Percentiles rank a stretch among this genome's conserved stretches.
These are phyloP conservation scores for Hypoxylon sp. DNA, from an alignment of 2,329 filamentous ascomycete species.

Conservation along the genomic window DNA sequence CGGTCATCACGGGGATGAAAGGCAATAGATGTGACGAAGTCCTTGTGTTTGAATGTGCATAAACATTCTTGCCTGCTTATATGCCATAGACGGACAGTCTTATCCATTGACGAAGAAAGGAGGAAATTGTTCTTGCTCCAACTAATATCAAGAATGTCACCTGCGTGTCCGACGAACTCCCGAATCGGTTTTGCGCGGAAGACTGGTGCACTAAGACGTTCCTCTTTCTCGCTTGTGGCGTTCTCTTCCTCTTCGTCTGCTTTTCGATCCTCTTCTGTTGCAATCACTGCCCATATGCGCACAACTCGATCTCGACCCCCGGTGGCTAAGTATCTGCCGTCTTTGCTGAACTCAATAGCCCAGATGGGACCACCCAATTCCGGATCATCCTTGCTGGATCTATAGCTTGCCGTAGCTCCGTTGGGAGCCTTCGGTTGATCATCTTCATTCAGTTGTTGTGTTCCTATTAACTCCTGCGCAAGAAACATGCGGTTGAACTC, in stretches of 20 bases:
- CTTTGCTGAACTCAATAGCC: constrained; percentile 92
- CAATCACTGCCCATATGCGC: constrained; percentile 89
- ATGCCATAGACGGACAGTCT: constrained; percentile 96
- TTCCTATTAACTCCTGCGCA: constrained; percentile 86
- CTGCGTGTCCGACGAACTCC: constrained; percentile 86
- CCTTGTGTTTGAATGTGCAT: constrained; percentile 93
- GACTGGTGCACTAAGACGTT: constrained; percentile 87
- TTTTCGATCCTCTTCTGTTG: constrained; percentile 82
- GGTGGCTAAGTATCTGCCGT: constrained; percentile 91
- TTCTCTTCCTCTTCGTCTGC: constrained; percentile 78
- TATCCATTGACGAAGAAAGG: constrained; percentile 97
- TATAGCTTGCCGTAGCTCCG: constrained; percentile 49
- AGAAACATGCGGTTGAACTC: constrained; percentile 92
- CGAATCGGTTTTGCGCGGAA: constrained; percentile 83
- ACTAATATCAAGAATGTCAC: constrained; percentile 89
- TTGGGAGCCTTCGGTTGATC: constrained; percentile 44
- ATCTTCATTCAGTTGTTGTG: constrained; percentile 56
- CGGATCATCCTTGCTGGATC: constrained; percentile 54
- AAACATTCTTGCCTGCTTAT: constrained; percentile 86
- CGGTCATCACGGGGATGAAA: constrained; percentile 96
- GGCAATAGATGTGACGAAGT: constrained; percentile 93
- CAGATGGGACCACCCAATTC: constrained; percentile 79
- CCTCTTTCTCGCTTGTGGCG: constrained; percentile 60
- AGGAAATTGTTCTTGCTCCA: constrained; percentile 99
- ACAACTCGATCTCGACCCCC: constrained; percentile 90